A percentile compares a stretch with the other conserved stretches of the same genome.
Evolutionary conservation across 306 rosid species (phyloP).

Genomic region (Cucurbita ficifolia): DNA sequence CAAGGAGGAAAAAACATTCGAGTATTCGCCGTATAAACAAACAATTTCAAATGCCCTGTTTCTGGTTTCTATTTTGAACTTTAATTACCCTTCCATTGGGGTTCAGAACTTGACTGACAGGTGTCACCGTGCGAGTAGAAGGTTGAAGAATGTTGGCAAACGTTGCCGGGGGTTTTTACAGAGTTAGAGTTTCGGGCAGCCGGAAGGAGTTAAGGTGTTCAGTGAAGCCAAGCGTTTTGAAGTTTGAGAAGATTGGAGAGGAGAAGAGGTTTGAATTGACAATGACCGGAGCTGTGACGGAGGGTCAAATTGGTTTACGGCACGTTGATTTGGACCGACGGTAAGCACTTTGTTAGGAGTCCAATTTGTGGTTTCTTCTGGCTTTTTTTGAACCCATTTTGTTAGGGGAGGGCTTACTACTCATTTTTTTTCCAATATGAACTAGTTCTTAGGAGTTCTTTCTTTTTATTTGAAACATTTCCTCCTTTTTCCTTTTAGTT

Average conservation of each 20-base stretch:
- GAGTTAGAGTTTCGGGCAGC: constrained; percentile 14
- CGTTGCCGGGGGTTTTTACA: constrained; percentile 37
- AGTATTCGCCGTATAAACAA: constrained; percentile 13
- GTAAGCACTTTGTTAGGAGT: constrained; percentile 46
- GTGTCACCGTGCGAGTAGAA: constrained; percentile 31
- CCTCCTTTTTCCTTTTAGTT: too few species aligned
- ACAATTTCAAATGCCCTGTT: constrained; percentile 16
- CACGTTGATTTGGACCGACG: constrained; percentile 38
- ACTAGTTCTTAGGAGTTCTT: not conserved
- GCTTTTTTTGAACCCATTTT: not conserved
- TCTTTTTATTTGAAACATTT: not conserved
- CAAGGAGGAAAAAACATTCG: constrained; percentile 12
- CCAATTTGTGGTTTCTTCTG: constrained; percentile 28
- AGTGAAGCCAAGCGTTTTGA: constrained; percentile 31
- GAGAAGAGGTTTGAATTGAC: constrained; percentile 42
- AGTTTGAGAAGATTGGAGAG: constrained; percentile 29
- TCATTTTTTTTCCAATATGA: not conserved
- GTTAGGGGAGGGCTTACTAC: not conserved
- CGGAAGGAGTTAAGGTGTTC: constrained; percentile 24
- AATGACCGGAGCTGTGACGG: not conserved
- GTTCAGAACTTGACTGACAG: constrained; percentile 25
- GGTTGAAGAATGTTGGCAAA: constrained; percentile 54
- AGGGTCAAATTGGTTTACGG: constrained; percentile 5
- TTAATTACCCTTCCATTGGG: constrained; percentile 60
- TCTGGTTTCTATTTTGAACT: constrained; percentile 22